A percentile compares a stretch with the other conserved stretches of the same genome.
Evolutionary conservation across 2,329 filamentous ascomycete species (phyloP).

Genomic region (Colletotrichum brevisporum): DNA sequence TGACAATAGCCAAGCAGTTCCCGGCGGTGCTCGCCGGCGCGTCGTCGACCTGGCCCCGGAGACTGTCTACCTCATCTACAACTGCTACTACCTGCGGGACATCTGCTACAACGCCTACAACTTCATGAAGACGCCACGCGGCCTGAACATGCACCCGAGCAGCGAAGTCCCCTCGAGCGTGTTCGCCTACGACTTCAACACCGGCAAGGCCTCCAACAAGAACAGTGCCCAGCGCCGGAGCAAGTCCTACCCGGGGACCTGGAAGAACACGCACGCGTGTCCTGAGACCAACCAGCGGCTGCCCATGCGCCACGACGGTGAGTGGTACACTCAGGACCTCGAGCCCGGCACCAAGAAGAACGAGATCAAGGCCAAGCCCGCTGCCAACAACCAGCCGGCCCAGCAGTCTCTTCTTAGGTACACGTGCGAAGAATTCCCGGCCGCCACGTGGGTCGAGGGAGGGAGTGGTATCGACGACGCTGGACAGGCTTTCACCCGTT

Average conservation of each 20-base stretch:
- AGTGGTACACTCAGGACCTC: not conserved
- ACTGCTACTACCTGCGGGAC: constrained; percentile 45
- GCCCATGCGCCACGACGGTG: not conserved
- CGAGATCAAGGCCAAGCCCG: constrained; percentile 43
- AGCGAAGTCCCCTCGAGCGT: constrained; percentile 8
- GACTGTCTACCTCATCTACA: constrained; percentile 41
- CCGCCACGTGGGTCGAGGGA: not conserved
- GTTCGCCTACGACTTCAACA: constrained; percentile 21
- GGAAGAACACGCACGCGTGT: constrained; percentile 24
- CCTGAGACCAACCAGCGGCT: not conserved
- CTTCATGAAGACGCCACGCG: constrained; percentile 30
- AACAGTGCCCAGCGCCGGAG: constrained; percentile 21
- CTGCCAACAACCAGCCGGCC: not conserved
- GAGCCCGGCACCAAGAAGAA: constrained; percentile 34
- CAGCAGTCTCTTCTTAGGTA: not conserved
- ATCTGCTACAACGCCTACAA: constrained; percentile 44
- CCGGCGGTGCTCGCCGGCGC: too few species aligned
- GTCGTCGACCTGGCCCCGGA: constrained; percentile 5
- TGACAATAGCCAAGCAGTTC: not conserved
- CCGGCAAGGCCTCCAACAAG: constrained; percentile 20
- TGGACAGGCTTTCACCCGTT: not conserved
- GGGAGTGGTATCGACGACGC: not conserved
- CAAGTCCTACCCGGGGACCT: constrained; percentile 22
- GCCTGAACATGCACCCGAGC: not conserved
- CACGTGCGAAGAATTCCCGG: not conserved